Base-by-base conservation (phyloP, 495 filamentous ascomycete species). In the Penicillium odoratum region DNA sequence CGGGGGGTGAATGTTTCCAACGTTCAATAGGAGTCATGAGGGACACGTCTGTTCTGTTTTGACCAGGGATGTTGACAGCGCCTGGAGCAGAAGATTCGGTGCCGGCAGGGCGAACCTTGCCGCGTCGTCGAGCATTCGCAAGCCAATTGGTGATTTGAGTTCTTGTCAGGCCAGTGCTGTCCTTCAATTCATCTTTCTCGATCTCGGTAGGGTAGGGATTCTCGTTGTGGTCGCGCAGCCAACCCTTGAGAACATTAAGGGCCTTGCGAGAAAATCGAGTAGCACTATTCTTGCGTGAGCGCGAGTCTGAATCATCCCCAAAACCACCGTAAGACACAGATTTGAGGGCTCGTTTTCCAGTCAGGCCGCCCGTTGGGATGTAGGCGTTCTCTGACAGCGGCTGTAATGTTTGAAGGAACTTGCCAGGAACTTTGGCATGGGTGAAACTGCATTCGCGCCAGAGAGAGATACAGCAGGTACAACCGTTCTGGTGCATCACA, bases 81-180 rank as follows among this genome's bases (percentile, higher is more conserved):
- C 80, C 81, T n/a, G 80, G 75, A 18, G 83, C 70, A 53, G 83
- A 81, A 15, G 85, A 85, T 26, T 81, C 83, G 16, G 78, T 83
- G 18, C 82, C 83, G 21, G 80, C 75, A 28, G 83, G 75, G 29
- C 83, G 81, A 51, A 87, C 82, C 76, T 93, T 93, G 55, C 87
- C 84, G 54, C 90, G 78, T 36, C 91, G 83, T 40, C 90, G 85
- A 53, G 90, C 88, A 69, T 95, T 95, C 50, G 91, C 91, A 10
- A 95, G 81, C 91, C 90, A 94, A 66, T 93, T 93, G 26, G 84
- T 85, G 50, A 95, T 89, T 68, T 95, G 91, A 10, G 77, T 85
- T 60, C 85, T 81, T 59, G 78, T 91, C 28, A 95, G 79, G 11
- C 89, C 89, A 3, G 91, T 95, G 57, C 81, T 78, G 45, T 79